Percentiles rank a stretch among this genome's conserved stretches.
These are phyloP conservation scores for Kwoniella heveanensis DNA, from an alignment of 768 basidiomycete species.

Conservation along the genomic window DNA sequence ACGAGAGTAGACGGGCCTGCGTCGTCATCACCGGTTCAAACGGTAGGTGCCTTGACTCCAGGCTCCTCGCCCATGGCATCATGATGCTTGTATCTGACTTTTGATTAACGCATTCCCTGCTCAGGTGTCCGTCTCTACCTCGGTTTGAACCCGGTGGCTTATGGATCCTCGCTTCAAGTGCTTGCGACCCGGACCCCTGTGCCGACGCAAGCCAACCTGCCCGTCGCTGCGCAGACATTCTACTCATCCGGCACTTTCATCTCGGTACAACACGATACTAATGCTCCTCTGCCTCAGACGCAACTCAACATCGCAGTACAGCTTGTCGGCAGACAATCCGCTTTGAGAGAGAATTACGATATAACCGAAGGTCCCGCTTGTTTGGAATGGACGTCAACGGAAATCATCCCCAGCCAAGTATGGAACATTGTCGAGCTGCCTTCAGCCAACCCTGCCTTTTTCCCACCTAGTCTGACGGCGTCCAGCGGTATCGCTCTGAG, in stretches of 20 bases:
- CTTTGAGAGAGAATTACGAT: slow-evolving; percentile 39
- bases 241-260: slow-evolving; percentile 45
- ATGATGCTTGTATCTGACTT: background rate
- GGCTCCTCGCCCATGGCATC: too few species aligned
- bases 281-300: slow-evolving; percentile 27
- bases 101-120: background rate
- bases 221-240: slow-evolving; percentile 68
- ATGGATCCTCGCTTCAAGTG: slow-evolving; percentile 69
- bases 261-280: slow-evolving; percentile 36
- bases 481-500: slow-evolving; percentile 28
- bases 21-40: slow-evolving; percentile 79
- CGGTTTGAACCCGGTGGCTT: slow-evolving; percentile 27
- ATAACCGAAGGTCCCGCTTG: slow-evolving; percentile 26
- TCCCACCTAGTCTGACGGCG: slow-evolving; percentile 12
- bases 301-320: slow-evolving; percentile 35
- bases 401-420: slow-evolving; percentile 39
- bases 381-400: slow-evolving; percentile 32
- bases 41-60: slow-evolving; percentile 36
- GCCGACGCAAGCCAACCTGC: slow-evolving; percentile 59
- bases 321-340: slow-evolving; percentile 37
- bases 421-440: slow-evolving; percentile 46
- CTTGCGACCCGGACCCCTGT: slow-evolving; percentile 45
- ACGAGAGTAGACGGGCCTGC: slow-evolving; percentile 70
- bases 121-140: background rate
- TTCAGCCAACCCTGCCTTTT: slow-evolving; percentile 30